These are phyloP conservation scores for Calocera viscosa DNA, from an alignment of 768 basidiomycete species.

Conservation along the genomic window DNA sequence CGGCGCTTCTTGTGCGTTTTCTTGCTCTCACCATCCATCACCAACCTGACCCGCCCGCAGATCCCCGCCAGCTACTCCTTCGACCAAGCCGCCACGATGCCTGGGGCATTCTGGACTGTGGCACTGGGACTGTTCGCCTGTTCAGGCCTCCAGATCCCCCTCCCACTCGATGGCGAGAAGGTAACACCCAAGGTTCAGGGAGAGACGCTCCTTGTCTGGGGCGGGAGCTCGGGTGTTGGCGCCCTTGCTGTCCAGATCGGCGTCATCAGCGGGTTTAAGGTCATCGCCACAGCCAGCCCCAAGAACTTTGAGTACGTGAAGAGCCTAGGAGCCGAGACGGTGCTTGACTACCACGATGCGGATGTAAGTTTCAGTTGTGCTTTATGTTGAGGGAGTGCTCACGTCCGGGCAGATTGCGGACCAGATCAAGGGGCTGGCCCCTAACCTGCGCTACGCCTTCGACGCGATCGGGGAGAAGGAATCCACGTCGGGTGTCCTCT, in stretches of 20 bases:
- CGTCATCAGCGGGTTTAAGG: conserved; percentile 24
- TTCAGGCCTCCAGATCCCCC: not conserved
- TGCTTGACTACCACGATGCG: conserved; percentile 22
- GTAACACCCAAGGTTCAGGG: conserved; percentile 26
- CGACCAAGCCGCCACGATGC: conserved; percentile 39
- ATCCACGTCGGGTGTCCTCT: not conserved
- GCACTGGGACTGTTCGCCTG: conserved; percentile 39
- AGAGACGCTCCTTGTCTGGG: conserved; percentile 37
- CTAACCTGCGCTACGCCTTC: not conserved
- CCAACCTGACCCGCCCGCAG: conserved; percentile 27
- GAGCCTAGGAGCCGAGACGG: conserved; percentile 29
- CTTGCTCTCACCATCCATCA: conserved; percentile 13
- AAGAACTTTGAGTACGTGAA: conserved; percentile 30
- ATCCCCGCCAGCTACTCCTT: conserved; percentile 38
- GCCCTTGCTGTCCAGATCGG: conserved; percentile 24
- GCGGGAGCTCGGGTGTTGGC: conserved; percentile 39
- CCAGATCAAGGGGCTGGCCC: not conserved
- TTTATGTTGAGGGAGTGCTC: not conserved
- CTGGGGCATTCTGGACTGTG: conserved; percentile 39
- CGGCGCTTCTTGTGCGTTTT: not conserved
- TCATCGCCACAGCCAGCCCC: conserved; percentile 29
- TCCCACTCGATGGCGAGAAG: conserved; percentile 20
- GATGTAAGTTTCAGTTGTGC: not conserved
- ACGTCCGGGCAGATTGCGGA: not conserved
- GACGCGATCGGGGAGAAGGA: not conserved